phyloP scores from a whole-genome alignment of 768 basidiomycete species.

The Amanita subjunquillea region DNA sequence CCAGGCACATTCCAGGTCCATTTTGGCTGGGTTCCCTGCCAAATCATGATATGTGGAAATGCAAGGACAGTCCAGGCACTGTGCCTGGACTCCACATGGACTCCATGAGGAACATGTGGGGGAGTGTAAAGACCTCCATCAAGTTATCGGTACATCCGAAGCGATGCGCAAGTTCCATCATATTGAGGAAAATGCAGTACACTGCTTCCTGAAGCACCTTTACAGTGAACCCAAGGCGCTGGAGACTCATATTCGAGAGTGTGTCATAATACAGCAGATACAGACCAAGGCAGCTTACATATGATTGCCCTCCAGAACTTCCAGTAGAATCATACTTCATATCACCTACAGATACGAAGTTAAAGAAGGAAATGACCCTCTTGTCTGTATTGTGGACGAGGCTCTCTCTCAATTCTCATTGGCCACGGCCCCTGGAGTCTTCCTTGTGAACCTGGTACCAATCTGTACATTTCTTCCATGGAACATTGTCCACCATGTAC shows the following conservation, averaged over 20 bases:
- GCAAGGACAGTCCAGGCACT: too few species aligned
- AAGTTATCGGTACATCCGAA: constrained; percentile 21
- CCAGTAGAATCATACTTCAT: too few species aligned
- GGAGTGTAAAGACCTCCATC: too few species aligned
- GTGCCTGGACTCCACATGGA: too few species aligned
- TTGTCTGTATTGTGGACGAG: constrained; percentile 3
- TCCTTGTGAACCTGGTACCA: constrained; percentile 20
- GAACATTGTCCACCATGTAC: neutral
- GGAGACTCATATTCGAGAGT: constrained; percentile 20
- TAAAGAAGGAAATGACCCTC: too few species aligned
- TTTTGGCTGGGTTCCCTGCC: too few species aligned
- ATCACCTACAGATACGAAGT: too few species aligned
- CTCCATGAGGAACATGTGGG: too few species aligned
- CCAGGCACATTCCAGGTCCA: too few species aligned
- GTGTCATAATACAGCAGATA: too few species aligned
- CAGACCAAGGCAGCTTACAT: neutral
- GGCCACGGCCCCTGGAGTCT: constrained; percentile 16
- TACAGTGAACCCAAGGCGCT: constrained; percentile 24
- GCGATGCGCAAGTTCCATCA: constrained; percentile 27
- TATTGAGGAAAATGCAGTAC: constrained; percentile 28
- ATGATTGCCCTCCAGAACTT: constrained; percentile 14
- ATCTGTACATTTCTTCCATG: neutral
- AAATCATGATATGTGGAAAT: too few species aligned
- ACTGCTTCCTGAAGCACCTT: constrained; percentile 26
- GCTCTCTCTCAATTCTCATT: constrained; percentile 9